Evolutionary conservation across 495 filamentous ascomycete species (phyloP), one percentile per base, ranked within the genome.

Genomic region (Rhypophila decipiens): DNA sequence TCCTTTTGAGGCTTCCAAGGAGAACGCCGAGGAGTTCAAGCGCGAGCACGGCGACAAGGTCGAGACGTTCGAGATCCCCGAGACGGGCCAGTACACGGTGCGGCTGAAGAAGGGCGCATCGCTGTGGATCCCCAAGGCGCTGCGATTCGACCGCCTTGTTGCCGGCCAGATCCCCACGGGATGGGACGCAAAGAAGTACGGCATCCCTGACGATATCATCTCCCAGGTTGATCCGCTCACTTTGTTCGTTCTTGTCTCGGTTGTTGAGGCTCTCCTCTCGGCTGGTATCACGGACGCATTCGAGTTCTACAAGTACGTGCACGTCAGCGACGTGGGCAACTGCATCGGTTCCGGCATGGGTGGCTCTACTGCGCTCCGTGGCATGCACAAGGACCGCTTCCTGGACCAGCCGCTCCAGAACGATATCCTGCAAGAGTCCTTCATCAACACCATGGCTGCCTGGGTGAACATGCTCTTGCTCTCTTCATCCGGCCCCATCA

Each of bases 391-490:
- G 72, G 94, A 96, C 61, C 86, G 93, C 40, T 97, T 82, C 79
- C 73, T 95, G 43, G 93, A 98, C 71, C 93, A 90, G 70, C 93
- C 93, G n/a, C 75, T 97, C 18, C 93, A 99, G 66, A 99, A 97
- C 70, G 93, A 99, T 64, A 95, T 99, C 56, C 75, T 99, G 29
- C 93, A 99, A 61, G 93, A 99, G 67, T 97, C 93, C 3, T 99
- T 99, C 78, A 97, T 99, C 76, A 99, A 99, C 71, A 97, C 93
- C 20, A 99, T 99, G 93, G 83, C 87, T 51, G 93, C 93, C 5
- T 99, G 93, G 93, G 90, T 97, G 44, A 99, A 99, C 74, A 97
- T 99, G 93, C 68, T 99, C 61, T 72, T 99, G 36, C 68, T 99
- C 46, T 97, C 93, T 12, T 96, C 94, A 13, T 96, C 93, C 33